Evolutionary conservation across 2,329 filamentous ascomycete genomes (phyloP).

Genomic region (Arthrobotrys entomopaga): DNA sequence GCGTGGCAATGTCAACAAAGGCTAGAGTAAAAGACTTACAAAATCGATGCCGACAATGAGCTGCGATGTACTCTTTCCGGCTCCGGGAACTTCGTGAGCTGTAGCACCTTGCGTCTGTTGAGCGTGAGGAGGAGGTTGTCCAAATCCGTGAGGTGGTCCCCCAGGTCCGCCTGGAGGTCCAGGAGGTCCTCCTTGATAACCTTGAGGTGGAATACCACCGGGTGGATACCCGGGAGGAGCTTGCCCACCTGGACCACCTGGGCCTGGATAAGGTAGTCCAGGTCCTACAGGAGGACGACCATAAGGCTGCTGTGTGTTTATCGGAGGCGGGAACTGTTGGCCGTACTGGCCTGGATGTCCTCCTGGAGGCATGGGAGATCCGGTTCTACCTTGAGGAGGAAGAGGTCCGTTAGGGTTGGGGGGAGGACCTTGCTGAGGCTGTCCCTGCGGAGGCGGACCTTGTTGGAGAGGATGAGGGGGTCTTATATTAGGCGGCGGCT

Average conservation of each 20-base stretch:
- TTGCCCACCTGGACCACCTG: constrained; percentile 19
- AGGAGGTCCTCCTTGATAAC: constrained; percentile 35
- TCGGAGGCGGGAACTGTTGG: constrained; percentile 42
- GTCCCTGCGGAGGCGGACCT: constrained; percentile 58
- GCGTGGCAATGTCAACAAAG: not conserved
- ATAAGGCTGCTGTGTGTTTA: constrained; percentile 38
- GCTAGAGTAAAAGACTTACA: constrained; percentile 69
- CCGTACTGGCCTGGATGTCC: constrained; percentile 29
- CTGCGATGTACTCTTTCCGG: constrained; percentile 90
- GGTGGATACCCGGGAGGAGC: constrained; percentile 24
- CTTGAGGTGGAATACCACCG: constrained; percentile 8
- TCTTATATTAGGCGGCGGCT: constrained; percentile 42
- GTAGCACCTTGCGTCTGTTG: constrained; percentile 61
- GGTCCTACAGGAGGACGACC: constrained; percentile 37
- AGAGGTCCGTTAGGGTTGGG: constrained; percentile 38
- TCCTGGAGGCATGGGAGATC: constrained; percentile 51
- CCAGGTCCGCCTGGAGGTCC: constrained; percentile 55
- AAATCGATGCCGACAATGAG: constrained; percentile 99
- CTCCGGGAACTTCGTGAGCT: constrained; percentile 79
- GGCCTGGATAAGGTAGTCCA: constrained; percentile 24
- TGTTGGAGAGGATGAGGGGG: constrained; percentile 61
- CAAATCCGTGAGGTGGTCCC: constrained; percentile 52
- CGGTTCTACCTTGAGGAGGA: constrained; percentile 26
- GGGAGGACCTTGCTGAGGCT: constrained; percentile 59
- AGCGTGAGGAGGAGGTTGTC: constrained; percentile 58